These are phyloP conservation scores for Flaveria floridana DNA, from an alignment of 140 eudicot genomes.

Conservation along the genomic window DNA sequence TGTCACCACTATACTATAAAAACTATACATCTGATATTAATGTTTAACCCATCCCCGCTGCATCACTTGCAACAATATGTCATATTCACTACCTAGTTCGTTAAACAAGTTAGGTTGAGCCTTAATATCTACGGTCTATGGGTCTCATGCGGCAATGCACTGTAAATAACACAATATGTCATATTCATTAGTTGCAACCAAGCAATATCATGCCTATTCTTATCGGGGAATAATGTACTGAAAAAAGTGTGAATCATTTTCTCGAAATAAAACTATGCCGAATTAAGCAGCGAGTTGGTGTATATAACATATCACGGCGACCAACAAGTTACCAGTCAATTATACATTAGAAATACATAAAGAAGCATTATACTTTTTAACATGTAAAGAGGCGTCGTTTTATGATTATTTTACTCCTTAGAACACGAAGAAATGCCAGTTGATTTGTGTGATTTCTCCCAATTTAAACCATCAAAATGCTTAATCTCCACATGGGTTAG, in stretches of 20 bases:
- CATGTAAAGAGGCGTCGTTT: background rate
- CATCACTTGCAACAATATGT: constrained; percentile 96
- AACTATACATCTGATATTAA: constrained; percentile 67
- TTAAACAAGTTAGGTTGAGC: constrained; percentile 76
- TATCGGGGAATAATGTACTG: too few species aligned
- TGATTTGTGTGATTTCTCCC: constrained; percentile 58
- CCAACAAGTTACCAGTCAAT: constrained; percentile 1
- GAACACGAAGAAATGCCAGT: constrained; percentile 56
- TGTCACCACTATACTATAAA: constrained; percentile 82
- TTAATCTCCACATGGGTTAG: constrained; percentile 64
- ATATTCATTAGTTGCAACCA: too few species aligned
- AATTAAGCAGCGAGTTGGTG: too few species aligned
- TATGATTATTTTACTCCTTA: constrained; percentile 25
- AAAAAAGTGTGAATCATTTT: too few species aligned
- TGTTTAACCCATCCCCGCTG: constrained; percentile 97
- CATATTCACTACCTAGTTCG: constrained; percentile 67
- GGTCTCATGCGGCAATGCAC: constrained; percentile 96
- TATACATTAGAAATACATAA: constrained; percentile 34
- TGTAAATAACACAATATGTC: constrained; percentile 78
- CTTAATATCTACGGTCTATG: constrained; percentile 47
- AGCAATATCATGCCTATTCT: too few species aligned
- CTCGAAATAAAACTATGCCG: too few species aligned
- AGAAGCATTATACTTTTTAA: constrained; percentile 16
- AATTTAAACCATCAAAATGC: constrained; percentile 65
- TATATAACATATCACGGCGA: background rate